A percentile compares a stretch with the other conserved stretches of the same genome.
These are phyloP conservation scores for Flagelloscypha sp. DNA, from an alignment of 768 basidiomycete genomes.

Conservation along the genomic window DNA sequence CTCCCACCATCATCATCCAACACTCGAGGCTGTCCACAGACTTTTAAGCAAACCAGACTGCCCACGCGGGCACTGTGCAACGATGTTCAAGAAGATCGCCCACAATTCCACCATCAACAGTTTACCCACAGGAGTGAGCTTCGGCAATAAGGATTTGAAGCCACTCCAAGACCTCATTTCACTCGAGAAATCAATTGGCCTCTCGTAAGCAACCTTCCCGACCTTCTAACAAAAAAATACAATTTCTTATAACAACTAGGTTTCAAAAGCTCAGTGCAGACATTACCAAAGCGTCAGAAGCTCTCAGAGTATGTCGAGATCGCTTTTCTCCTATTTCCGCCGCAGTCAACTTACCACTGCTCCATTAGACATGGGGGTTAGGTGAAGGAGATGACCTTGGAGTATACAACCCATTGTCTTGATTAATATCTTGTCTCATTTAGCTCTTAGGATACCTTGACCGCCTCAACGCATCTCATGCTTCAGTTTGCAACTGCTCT, in stretches of 20 bases:
- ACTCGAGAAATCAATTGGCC: conserved; percentile 75
- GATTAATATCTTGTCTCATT: conserved; percentile 1
- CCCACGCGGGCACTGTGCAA: no score
- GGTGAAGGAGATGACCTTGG: conserved; percentile 80
- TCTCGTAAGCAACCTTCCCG: conserved; percentile 43
- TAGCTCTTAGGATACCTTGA: conserved; percentile 57
- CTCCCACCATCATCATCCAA: no score
- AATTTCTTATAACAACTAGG: conserved; percentile 22
- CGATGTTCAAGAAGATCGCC: conserved; percentile 82
- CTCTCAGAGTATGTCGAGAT: no score
- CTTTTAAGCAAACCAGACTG: no score
- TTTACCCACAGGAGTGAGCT: conserved; percentile 39
- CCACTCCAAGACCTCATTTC: conserved; percentile 85
- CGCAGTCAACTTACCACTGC: no score
- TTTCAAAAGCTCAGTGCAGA: conserved; percentile 61
- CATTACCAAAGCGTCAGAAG: conserved; percentile 61
- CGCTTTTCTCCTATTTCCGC: no score
- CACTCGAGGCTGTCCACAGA: no score
- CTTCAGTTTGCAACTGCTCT: conserved; percentile 61
- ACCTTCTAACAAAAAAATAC: not conserved
- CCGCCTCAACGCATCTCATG: conserved; percentile 60
- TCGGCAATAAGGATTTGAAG: conserved; percentile 72
- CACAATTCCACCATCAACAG: conserved; percentile 81
- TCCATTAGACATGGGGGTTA: conserved; percentile 65
- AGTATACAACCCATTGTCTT: conserved; percentile 31